Percentiles rank a stretch among this genome's conserved stretches.
These are phyloP conservation scores for Vigna radiata DNA, from an alignment of 306 rosid genomes.

Conservation along the genomic window DNA sequence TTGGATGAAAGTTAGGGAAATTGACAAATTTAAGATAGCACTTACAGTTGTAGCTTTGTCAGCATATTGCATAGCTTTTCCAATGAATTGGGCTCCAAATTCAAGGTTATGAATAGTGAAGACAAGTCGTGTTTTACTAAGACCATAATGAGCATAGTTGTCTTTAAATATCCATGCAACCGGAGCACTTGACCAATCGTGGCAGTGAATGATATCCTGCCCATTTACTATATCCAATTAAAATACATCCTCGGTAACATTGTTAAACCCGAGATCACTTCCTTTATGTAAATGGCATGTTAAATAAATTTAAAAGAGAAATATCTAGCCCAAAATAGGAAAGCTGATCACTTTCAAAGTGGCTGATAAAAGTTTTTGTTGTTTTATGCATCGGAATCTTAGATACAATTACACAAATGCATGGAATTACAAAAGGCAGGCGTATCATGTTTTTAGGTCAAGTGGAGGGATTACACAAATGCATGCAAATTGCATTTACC, in stretches of 20 bases:
- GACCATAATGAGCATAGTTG: conserved; percentile 79
- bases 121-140: conserved; percentile 78
- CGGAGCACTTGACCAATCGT: conserved; percentile 99
- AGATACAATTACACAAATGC: conserved; percentile 8
- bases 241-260: conserved; percentile 34
- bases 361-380: conserved; percentile 11
- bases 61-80: conserved; percentile 71
- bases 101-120: conserved; percentile 99
- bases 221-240: conserved; percentile 48
- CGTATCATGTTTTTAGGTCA: background rate
- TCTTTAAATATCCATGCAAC: conserved; percentile 98
- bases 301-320: conserved; percentile 10
- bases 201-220: conserved; percentile 98
- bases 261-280: conserved; percentile 17
- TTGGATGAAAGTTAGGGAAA: background rate
- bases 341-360: conserved; percentile 26
- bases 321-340: conserved; percentile 8
- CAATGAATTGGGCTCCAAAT: conserved; percentile 79
- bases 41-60: conserved; percentile 98
- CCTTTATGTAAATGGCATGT: conserved; percentile 17
- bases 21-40: conserved; percentile 31
- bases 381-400: conserved; percentile 22
- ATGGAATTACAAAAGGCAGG: background rate
- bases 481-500: too few species aligned
- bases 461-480: too few species aligned